These are phyloP conservation scores for Tolypocladium tropicale DNA, from an alignment of 2,329 filamentous ascomycete genomes.

Conservation along the genomic window DNA sequence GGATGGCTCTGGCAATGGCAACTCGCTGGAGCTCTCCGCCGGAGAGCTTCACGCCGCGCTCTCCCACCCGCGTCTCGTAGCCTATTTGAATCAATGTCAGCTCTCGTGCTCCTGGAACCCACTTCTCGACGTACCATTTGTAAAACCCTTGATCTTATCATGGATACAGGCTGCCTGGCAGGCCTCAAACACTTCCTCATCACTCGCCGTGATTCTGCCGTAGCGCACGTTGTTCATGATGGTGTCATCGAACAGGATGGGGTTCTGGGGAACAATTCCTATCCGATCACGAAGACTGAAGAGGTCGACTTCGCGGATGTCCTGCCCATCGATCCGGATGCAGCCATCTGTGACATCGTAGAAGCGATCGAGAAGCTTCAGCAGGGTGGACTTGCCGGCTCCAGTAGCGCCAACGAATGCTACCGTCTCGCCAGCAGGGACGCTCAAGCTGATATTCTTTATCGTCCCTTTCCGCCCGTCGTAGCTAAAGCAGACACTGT, in stretches of 20 bases:
- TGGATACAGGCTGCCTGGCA: constrained; percentile 47
- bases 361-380: constrained; percentile 49
- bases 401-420: constrained; percentile 52
- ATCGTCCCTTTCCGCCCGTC: constrained; percentile 49
- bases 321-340: constrained; percentile 46
- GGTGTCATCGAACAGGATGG: constrained; percentile 46
- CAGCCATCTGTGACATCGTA: constrained; percentile 44
- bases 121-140: constrained; percentile 27
- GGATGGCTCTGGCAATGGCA: constrained; percentile 59
- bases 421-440: constrained; percentile 41
- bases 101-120: background rate
- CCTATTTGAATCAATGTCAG: constrained; percentile 15
- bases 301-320: constrained; percentile 43
- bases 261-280: constrained; percentile 45
- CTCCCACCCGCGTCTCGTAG: constrained; percentile 40
- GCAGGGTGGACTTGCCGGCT: constrained; percentile 47
- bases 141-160: constrained; percentile 45
- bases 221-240: constrained; percentile 51
- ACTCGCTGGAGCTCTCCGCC: constrained; percentile 58
- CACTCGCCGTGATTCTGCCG: constrained; percentile 40
- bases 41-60: constrained; percentile 48
- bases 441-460: constrained; percentile 40
- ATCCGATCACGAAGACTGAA: constrained; percentile 41
- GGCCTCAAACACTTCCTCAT: constrained; percentile 44
- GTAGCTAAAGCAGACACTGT: constrained; percentile 47